Conservation (phyloP, 352 stramenopile genomes). For the Phytophthora palmivora region DNA sequence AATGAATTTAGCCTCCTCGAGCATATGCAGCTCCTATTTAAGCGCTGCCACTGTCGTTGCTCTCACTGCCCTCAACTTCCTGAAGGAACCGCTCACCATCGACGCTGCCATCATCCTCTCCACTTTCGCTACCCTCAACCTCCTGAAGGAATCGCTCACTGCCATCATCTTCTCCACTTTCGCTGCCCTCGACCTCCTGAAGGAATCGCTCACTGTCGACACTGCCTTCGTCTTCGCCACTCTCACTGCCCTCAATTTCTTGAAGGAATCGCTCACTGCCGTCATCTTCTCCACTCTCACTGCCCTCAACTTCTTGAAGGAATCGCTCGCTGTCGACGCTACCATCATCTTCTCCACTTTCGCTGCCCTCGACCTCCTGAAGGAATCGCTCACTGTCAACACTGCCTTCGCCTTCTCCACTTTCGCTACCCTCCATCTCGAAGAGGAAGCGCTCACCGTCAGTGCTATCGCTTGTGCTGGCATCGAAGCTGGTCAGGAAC, state of each 20-base stretch:
- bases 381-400: neutral
- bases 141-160: constrained; percentile 1
- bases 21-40: neutral
- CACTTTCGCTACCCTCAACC: neutral
- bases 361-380: constrained; percentile 2
- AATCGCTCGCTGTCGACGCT: constrained; percentile 14
- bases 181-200: constrained; percentile 2
- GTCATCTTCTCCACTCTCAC: constrained; percentile 3
- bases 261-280: constrained; percentile 1
- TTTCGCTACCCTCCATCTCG: constrained; percentile 5
- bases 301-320: constrained; percentile 12
- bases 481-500: constrained; percentile 20
- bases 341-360: neutral
- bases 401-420: constrained; percentile 14
- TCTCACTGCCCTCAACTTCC: constrained; percentile 4
- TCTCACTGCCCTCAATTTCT: constrained; percentile 4
- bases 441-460: constrained; percentile 8
- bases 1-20: no score
- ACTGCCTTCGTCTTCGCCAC: constrained; percentile 14
- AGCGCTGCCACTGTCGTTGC: constrained; percentile 1
- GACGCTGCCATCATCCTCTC: neutral
- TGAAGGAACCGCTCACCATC: constrained; percentile 1
- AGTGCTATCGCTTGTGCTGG: constrained; percentile 5
- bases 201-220: constrained; percentile 1
- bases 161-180: neutral